phyloP scores from a whole-genome alignment of 78 protist species.

The Protostelium mycophagum region DNA sequence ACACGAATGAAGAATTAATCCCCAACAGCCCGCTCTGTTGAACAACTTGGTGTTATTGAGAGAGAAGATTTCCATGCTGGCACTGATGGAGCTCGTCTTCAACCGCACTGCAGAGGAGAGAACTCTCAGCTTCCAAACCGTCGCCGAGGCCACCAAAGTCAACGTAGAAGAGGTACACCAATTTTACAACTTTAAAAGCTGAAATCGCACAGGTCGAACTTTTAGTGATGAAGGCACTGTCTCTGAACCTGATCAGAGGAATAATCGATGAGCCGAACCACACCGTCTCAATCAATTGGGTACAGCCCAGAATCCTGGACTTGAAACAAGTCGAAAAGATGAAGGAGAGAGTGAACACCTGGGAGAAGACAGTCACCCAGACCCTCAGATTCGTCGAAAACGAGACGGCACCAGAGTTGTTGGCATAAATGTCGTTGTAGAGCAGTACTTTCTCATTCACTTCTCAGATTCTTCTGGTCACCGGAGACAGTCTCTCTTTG shows the following conservation, averaged over 20 bases:
- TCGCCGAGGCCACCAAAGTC: constrained; percentile 45
- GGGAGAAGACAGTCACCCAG: constrained; percentile 7
- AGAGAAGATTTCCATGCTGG: constrained; percentile 71
- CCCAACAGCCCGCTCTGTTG: constrained; percentile 41
- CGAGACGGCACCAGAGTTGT: neutral
- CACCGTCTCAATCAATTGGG: constrained; percentile 62
- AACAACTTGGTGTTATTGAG: constrained; percentile 29
- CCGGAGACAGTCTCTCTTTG: too few relatives aligned
- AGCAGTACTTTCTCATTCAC: too few relatives aligned
- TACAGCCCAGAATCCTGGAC: constrained; percentile 71
- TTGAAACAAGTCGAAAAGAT: constrained; percentile 50
- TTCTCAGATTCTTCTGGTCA: too few relatives aligned
- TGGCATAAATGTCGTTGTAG: too few relatives aligned
- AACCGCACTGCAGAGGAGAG: constrained; percentile 63
- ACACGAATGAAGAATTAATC: neutral
- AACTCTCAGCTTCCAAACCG: constrained; percentile 40
- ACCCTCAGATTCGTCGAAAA: neutral
- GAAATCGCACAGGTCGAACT: constrained; percentile 36
- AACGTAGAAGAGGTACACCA: constrained; percentile 11
- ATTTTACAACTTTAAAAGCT: neutral
- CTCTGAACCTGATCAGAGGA: constrained; percentile 66
- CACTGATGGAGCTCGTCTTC: constrained; percentile 67
- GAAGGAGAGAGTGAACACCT: constrained; percentile 32
- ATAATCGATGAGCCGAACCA: constrained; percentile 66
- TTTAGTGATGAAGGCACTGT: constrained; percentile 65